Evolutionary conservation across 345 rosid species (phyloP).

Genomic region (Raphanus sativus): DNA sequence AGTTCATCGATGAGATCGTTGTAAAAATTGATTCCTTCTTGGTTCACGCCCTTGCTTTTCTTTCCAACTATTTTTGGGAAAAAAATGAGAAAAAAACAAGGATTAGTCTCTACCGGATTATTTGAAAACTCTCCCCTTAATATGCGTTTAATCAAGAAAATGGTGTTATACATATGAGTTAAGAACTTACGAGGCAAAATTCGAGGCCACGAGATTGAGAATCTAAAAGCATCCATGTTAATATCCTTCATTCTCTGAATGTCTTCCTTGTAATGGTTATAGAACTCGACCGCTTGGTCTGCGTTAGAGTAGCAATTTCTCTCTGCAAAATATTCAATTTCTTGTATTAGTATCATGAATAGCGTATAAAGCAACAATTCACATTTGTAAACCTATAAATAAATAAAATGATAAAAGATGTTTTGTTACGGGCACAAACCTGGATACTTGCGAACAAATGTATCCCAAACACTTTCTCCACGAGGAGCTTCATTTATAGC

Average conservation of each 20-base stretch:
- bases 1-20: slow-evolving; percentile 57
- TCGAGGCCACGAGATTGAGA: slow-evolving; percentile 60
- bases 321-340: slow-evolving; percentile 8
- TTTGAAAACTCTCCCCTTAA: background rate
- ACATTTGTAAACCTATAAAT: background rate
- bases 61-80: slow-evolving; percentile 36
- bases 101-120: background rate
- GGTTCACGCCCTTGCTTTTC: slow-evolving; percentile 48
- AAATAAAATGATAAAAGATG: background rate
- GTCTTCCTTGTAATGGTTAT: slow-evolving; percentile 49
- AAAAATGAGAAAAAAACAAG: background rate
- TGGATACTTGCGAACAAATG: slow-evolving; percentile 38
- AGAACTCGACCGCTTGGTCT: slow-evolving; percentile 40
- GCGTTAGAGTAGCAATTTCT: slow-evolving; percentile 45
- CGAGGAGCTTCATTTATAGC: slow-evolving; percentile 32
- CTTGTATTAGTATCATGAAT: background rate
- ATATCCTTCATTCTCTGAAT: slow-evolving; percentile 40
- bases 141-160: background rate
- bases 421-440: slow-evolving; percentile 4
- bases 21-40: slow-evolving; percentile 50
- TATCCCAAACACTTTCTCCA: slow-evolving; percentile 44
- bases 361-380: background rate
- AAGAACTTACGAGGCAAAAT: slow-evolving; percentile 46
- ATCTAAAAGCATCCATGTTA: slow-evolving; percentile 50
- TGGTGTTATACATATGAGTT: background rate